Evolutionary conservation across 1,139 yeast genomes (phyloP).

Genomic region (Pichia sp.): DNA sequence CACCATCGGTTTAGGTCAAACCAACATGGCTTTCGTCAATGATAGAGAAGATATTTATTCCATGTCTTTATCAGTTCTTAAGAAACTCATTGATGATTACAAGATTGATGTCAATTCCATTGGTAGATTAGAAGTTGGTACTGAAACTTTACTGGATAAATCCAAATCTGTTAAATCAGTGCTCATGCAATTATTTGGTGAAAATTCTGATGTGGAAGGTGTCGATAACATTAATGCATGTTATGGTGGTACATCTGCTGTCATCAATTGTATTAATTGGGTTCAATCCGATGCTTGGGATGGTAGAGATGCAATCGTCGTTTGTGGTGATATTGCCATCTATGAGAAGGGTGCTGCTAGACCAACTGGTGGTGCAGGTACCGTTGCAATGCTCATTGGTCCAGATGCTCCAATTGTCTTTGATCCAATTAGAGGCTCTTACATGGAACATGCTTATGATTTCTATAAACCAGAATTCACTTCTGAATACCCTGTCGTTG

Average conservation of each 20-base stretch:
- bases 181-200: slow-evolving; percentile 89
- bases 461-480: slow-evolving; percentile 98
- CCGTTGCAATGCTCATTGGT: slow-evolving; percentile 91
- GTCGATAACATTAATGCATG: slow-evolving; percentile 96
- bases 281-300: slow-evolving; percentile 96
- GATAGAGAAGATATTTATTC: slow-evolving; percentile 98
- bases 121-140: slow-evolving; percentile 98
- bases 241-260: slow-evolving; percentile 97
- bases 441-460: slow-evolving; percentile 95
- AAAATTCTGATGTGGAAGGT: slow-evolving; percentile 90
- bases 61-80: slow-evolving; percentile 74
- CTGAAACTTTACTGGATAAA: slow-evolving; percentile 95
- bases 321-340: slow-evolving; percentile 96
- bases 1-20: slow-evolving; percentile 98
- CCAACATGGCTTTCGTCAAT: slow-evolving; percentile 94
- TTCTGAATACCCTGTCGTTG: slow-evolving; percentile 94
- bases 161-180: slow-evolving; percentile 96
- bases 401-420: slow-evolving; percentile 97
- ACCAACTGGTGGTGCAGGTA: slow-evolving; percentile 99
- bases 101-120: slow-evolving; percentile 70
- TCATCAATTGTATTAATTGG: slow-evolving; percentile 94
- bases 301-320: slow-evolving; percentile 96
- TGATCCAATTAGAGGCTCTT: slow-evolving; percentile 82
- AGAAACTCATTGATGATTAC: slow-evolving; percentile 71
- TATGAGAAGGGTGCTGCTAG: slow-evolving; percentile 97